phyloP scores from a whole-genome alignment of 1,284 basidiomycete genomes.

The Malassezia caprae region DNA sequence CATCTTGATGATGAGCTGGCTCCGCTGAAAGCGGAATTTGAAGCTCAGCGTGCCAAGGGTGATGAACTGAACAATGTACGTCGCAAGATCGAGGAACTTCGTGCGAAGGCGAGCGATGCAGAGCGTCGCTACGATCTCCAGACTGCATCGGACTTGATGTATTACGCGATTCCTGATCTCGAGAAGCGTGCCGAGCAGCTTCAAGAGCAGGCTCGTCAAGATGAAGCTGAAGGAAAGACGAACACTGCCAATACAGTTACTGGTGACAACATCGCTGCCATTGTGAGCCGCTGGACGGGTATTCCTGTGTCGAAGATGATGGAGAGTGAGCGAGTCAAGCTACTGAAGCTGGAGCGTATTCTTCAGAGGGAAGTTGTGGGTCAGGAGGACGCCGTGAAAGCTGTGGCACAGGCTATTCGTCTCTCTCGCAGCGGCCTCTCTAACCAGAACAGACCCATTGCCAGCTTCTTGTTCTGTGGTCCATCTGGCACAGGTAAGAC shows the following conservation, averaged over 20 bases:
- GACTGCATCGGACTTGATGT: constrained; percentile 67
- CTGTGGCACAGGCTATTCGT: constrained; percentile 56
- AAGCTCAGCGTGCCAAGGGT: constrained; percentile 75
- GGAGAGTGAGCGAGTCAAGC: constrained; percentile 43
- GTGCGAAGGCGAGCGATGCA: constrained; percentile 84
- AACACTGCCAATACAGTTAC: constrained; percentile 36
- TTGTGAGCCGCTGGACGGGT: constrained; percentile 54
- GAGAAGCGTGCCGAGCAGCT: constrained; percentile 59
- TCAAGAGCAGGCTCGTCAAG: constrained; percentile 52
- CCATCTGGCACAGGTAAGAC: constrained; percentile 55
- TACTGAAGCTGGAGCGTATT: constrained; percentile 38
- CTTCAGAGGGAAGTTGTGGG: constrained; percentile 51
- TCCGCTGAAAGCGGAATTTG: constrained; percentile 77
- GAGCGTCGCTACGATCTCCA: constrained; percentile 62
- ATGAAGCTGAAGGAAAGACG: constrained; percentile 43
- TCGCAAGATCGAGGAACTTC: constrained; percentile 79
- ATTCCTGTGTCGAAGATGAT: constrained; percentile 49
- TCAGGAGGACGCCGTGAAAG: constrained; percentile 55
- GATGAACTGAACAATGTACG: constrained; percentile 74
- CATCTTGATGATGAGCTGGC: constrained; percentile 80
- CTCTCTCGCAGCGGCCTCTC: constrained; percentile 55
- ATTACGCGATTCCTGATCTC: constrained; percentile 83
- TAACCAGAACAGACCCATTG: constrained; percentile 53
- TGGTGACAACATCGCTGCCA: constrained; percentile 52
- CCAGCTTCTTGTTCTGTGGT: constrained; percentile 53